Evolutionary conservation across 352 stramenopile species (phyloP).

Genomic region (Globisporangium acanthophoron): DNA sequence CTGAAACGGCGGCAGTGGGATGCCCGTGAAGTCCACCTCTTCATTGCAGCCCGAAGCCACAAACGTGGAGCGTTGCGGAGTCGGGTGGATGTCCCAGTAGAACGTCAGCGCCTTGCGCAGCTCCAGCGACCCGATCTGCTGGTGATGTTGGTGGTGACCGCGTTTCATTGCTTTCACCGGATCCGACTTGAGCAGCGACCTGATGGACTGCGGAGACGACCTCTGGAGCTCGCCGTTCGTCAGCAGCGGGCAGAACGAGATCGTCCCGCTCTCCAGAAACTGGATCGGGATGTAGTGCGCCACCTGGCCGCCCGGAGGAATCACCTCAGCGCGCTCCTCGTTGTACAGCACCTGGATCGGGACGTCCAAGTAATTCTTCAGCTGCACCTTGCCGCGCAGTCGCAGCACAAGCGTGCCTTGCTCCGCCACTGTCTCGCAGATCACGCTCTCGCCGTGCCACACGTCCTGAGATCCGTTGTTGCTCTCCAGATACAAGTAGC

Average conservation of each 20-base stretch:
- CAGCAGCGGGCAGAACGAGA: slow-evolving; percentile 70
- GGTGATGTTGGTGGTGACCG: slow-evolving; percentile 19
- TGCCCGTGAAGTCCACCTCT: slow-evolving; percentile 7
- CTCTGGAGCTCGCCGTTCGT: slow-evolving; percentile 50
- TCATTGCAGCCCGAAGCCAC: not conserved
- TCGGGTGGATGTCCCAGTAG: slow-evolving; percentile 56
- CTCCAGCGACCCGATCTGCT: slow-evolving; percentile 53
- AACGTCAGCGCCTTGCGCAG: slow-evolving; percentile 65
- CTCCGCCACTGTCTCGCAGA: slow-evolving; percentile 82
- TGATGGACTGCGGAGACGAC: slow-evolving; percentile 55
- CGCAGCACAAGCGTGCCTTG: slow-evolving; percentile 79
- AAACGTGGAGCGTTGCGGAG: slow-evolving; percentile 9
- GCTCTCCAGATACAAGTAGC: slow-evolving; percentile 78
- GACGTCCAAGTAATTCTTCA: slow-evolving; percentile 68
- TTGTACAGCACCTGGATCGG: slow-evolving; percentile 80
- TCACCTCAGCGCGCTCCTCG: slow-evolving; percentile 41
- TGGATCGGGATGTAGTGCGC: slow-evolving; percentile 81
- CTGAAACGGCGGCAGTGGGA: slow-evolving; percentile 65
- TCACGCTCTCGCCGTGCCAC: slow-evolving; percentile 76
- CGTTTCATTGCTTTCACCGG: slow-evolving; percentile 21
- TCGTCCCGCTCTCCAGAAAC: slow-evolving; percentile 58
- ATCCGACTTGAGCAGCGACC: slow-evolving; percentile 38
- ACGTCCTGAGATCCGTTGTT: slow-evolving; percentile 48
- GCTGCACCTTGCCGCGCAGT: slow-evolving; percentile 70
- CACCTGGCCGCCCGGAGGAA: slow-evolving; percentile 34